Base-by-base conservation (phyloP, 371 early-diverging fungal genomes). In the Quaeritorhiza haematococci region DNA sequence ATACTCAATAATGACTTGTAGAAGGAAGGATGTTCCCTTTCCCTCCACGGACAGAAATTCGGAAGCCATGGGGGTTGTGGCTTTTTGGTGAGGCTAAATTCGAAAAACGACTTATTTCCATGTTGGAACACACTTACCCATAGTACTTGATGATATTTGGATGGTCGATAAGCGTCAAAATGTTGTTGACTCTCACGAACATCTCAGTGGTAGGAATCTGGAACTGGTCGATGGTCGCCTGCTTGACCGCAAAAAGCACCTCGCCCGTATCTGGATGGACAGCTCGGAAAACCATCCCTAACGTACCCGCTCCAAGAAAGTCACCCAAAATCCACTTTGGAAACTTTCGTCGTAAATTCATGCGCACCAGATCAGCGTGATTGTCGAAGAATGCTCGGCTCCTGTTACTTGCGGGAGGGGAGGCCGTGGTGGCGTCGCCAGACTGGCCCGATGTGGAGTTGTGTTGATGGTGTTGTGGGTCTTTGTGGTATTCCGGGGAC, bases 61-160 rank as follows among this genome's bases (percentile, higher is more conserved):
- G n/a, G n/a, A n/a, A n/a, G n/a, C n/a, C n/a, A n/a, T n/a, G n/a
- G n/a, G n/a, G n/a, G n/a, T n/a, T n/a, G n/a, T n/a, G n/a, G n/a
- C n/a, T n/a, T n/a, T n/a, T n/a, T n/a, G n/a, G n/a, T n/a, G n/a
- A n/a, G n/a, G n/a, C n/a, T n/a, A n/a, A n/a, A n/a, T n/a, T n/a
- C n/a, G n/a, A n/a, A n/a, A n/a, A n/a, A n/a, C n/a, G n/a, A n/a
- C n/a, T n/a, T n/a, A n/a, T n/a, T n/a, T n/a, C n/a, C n/a, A n/a
- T n/a, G n/a, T n/a, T n/a, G n/a, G n/a, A n/a, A n/a, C n/a, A n/a
- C n/a, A n/a, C n/a, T n/a, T n/a, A n/a, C n/a, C 92, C 93, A 30
- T 80, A 90, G 63, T 94, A 94, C 52, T 86, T 82, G 26, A 94
- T 89, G 62, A 92, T 89, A 67, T 93, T 91, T n/a, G 86, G 86